phyloP scores from a whole-genome alignment of 2,329 filamentous ascomycete genomes.

The Alternaria brassicae region DNA sequence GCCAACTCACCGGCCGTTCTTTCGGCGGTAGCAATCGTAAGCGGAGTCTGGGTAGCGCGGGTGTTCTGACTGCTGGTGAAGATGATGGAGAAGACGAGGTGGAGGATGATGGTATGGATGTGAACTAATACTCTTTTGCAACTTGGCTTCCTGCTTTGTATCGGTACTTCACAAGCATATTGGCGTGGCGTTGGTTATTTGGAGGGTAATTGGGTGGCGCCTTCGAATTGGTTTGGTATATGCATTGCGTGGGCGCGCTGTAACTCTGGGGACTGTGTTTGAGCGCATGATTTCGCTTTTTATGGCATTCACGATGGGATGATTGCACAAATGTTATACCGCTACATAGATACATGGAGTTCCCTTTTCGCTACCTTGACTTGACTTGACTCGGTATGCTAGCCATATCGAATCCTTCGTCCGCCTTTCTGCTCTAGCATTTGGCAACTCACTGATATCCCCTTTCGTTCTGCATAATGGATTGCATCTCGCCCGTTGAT shows the following conservation, averaged over 20 bases:
- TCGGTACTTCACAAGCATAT: conserved; percentile 15
- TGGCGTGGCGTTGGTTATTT: conserved; percentile 25
- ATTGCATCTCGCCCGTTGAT: conserved; percentile 51
- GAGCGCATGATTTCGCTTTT: not conserved
- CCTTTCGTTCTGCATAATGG: conserved; percentile 49
- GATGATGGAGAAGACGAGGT: conserved; percentile 54
- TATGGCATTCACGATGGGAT: conserved; percentile 5
- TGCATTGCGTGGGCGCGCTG: conserved; percentile 19
- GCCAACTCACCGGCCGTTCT: conserved; percentile 55
- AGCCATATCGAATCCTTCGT: conserved; percentile 22
- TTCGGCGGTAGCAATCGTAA: conserved; percentile 51
- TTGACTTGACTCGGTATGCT: not conserved
- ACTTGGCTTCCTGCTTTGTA: not conserved
- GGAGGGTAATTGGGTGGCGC: conserved; percentile 1
- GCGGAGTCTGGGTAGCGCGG: conserved; percentile 50
- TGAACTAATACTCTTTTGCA: conserved; percentile 35
- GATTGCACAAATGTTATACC: conserved; percentile 11
- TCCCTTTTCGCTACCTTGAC: not conserved
- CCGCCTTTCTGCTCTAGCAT: conserved; percentile 30
- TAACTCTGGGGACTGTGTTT: not conserved
- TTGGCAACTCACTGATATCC: conserved; percentile 31
- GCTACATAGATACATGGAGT: conserved; percentile 1
- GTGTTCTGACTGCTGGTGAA: conserved; percentile 50
- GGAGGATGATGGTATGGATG: conserved; percentile 54
- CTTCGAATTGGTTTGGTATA: not conserved